Conservation (phyloP, 768 basidiomycete genomes). For the Boletus sensibilis region DNA sequence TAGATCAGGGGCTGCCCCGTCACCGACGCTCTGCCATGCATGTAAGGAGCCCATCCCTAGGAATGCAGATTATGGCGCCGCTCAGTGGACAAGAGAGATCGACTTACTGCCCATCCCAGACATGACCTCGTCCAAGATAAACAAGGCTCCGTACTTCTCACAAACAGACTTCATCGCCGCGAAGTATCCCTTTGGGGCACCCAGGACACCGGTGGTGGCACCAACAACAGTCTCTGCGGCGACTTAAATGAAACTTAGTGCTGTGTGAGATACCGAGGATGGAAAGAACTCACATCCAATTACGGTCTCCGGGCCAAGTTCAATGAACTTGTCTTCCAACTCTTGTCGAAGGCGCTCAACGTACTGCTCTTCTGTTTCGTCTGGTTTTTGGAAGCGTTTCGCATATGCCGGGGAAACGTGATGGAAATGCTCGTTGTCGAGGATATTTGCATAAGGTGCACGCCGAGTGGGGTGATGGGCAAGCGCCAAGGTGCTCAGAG, state of each 20-base stretch:
- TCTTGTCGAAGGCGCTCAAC: slow-evolving; percentile 76
- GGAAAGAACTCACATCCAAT: slow-evolving; percentile 61
- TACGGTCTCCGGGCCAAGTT: slow-evolving; percentile 79
- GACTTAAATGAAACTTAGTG: slow-evolving; percentile 42
- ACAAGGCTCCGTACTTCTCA: slow-evolving; percentile 66
- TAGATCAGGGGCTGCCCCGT: slow-evolving; percentile 75
- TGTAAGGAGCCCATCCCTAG: slow-evolving; percentile 85
- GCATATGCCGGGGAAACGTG: slow-evolving; percentile 89
- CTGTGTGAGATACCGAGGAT: background rate
- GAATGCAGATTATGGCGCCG: background rate
- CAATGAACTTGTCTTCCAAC: slow-evolving; percentile 81
- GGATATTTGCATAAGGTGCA: slow-evolving; percentile 61
- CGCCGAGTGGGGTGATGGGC: slow-evolving; percentile 67
- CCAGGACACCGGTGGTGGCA: slow-evolving; percentile 73
- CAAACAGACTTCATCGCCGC: slow-evolving; percentile 82
- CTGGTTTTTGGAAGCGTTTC: slow-evolving; percentile 65
- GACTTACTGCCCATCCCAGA: slow-evolving; percentile 83
- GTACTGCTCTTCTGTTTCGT: slow-evolving; percentile 78
- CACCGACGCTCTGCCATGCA: slow-evolving; percentile 82
- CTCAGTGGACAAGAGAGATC: background rate
- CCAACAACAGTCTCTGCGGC: slow-evolving; percentile 87
- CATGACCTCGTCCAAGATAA: slow-evolving; percentile 93
- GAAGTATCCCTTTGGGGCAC: slow-evolving; percentile 83
- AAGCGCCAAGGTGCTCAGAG: slow-evolving; percentile 65
- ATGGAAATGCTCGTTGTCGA: slow-evolving; percentile 68